These are phyloP conservation scores for Aureobasidium sp. DNA, from an alignment of 2,329 filamentous ascomycete species.

Conservation along the genomic window DNA sequence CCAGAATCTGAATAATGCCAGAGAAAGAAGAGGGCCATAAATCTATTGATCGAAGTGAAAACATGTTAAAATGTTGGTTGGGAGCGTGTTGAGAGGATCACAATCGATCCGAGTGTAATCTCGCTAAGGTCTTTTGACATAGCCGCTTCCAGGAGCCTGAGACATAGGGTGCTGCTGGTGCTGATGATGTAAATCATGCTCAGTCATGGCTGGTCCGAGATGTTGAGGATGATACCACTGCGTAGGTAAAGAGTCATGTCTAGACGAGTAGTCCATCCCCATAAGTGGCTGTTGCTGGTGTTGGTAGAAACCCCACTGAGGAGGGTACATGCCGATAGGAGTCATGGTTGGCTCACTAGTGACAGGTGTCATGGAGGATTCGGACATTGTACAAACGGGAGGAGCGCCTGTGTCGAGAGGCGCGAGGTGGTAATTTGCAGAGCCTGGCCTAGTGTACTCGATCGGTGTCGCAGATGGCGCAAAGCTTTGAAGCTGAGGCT, in stretches of 20 bases:
- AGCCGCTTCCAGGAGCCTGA: slow-evolving; percentile 4
- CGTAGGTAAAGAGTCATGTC: slow-evolving; percentile 11
- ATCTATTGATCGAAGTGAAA: not conserved
- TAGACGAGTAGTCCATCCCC: slow-evolving; percentile 6
- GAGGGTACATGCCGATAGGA: slow-evolving; percentile 14
- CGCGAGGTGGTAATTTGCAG: slow-evolving; percentile 6
- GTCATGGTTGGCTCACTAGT: slow-evolving; percentile 5
- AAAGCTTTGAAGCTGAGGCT: slow-evolving; percentile 1
- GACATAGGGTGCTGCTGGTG: slow-evolving; percentile 14
- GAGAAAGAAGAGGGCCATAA: not conserved
- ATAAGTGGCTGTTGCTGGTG: slow-evolving; percentile 11
- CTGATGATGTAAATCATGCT: slow-evolving; percentile 12
- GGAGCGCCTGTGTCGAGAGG: slow-evolving; percentile 3
- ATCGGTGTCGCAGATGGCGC: not conserved
- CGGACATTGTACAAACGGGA: not conserved
- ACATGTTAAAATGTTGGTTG: not conserved
- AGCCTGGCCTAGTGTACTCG: slow-evolving; percentile 10
- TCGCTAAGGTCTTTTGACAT: slow-evolving; percentile 11
- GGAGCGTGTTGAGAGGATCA: not conserved
- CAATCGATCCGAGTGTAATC: not conserved
- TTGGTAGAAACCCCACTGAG: slow-evolving; percentile 9
- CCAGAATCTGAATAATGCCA: not conserved
- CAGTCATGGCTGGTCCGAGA: not conserved
- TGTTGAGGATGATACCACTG: slow-evolving; percentile 16
- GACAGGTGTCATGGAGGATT: slow-evolving; percentile 5